Conservation (phyloP, 164 flowering plant genomes). For the Magnolia changhungtana region DNA sequence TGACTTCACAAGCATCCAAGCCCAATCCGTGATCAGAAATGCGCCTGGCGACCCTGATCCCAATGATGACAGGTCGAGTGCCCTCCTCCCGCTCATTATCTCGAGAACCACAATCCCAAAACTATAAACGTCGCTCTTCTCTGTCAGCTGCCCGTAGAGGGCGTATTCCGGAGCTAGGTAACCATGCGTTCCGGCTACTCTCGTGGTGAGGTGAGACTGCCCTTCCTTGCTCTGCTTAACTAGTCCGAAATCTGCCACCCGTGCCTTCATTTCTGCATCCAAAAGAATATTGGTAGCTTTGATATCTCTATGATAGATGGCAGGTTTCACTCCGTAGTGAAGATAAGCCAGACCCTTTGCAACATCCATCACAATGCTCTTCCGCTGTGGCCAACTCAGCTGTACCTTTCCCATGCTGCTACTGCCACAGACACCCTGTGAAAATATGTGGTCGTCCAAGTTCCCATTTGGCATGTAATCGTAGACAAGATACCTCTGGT, state of each 20-base stretch:
- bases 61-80: slow-evolving; percentile 51
- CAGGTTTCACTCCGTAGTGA: slow-evolving; percentile 81
- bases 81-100: slow-evolving; percentile 82
- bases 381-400: slow-evolving; percentile 71
- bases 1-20: slow-evolving; percentile 65
- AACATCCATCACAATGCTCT: slow-evolving; percentile 65
- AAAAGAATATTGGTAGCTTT: slow-evolving; percentile 78
- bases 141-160: slow-evolving; percentile 82
- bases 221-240: slow-evolving; percentile 71
- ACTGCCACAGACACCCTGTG: slow-evolving; percentile 4
- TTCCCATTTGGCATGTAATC: slow-evolving; percentile 83
- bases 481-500: slow-evolving; percentile 54
- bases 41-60: slow-evolving; percentile 26
- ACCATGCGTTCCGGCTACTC: slow-evolving; percentile 89
- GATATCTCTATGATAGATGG: slow-evolving; percentile 72
- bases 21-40: slow-evolving; percentile 79
- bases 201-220: slow-evolving; percentile 78
- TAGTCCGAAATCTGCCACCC: slow-evolving; percentile 82
- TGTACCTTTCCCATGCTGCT: slow-evolving; percentile 11
- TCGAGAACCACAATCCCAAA: slow-evolving; percentile 77
- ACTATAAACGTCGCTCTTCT: slow-evolving; percentile 87
- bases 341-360: slow-evolving; percentile 78
- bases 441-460: slow-evolving; percentile 47
- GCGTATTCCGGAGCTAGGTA: slow-evolving; percentile 87
- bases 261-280: slow-evolving; percentile 67